Evolutionary conservation across 139 green algal genomes (phyloP).

Genomic region (Dunaliella primolecta): DNA sequence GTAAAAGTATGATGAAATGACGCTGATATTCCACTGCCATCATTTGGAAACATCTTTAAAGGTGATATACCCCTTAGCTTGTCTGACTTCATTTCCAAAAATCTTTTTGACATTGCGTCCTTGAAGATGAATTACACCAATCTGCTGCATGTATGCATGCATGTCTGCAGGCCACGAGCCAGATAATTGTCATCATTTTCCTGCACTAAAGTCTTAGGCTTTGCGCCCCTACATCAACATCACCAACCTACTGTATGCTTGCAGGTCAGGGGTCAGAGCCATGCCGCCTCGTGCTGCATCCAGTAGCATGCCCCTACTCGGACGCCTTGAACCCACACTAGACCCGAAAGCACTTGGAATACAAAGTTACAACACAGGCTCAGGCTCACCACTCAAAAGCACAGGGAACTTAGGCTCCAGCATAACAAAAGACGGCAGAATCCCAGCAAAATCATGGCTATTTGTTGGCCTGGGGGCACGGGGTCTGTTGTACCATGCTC

Average conservation of each 20-base stretch:
- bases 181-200: neutral
- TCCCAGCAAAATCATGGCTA: constrained; percentile 48
- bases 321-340: no score
- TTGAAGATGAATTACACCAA: no score
- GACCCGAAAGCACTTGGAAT: no score
- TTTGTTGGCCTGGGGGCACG: constrained; percentile 70
- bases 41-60: no score
- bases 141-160: neutral
- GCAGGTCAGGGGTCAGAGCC: constrained; percentile 64
- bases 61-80: no score
- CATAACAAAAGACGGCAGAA: neutral
- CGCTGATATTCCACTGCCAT: no score
- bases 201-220: neutral
- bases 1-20: no score
- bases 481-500: constrained; percentile 84
- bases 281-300: constrained; percentile 53
- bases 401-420: no score
- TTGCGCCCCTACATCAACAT: no score
- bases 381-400: neutral
- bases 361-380: neutral
- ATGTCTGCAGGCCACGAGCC: neutral
- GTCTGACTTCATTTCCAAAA: neutral
- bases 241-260: no score
- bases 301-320: constrained; percentile 67
- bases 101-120: no score